Percentiles rank a stretch among this genome's conserved stretches.
phyloP scores from a whole-genome alignment of 2,329 filamentous ascomycete species.

The Alternaria sp. region DNA sequence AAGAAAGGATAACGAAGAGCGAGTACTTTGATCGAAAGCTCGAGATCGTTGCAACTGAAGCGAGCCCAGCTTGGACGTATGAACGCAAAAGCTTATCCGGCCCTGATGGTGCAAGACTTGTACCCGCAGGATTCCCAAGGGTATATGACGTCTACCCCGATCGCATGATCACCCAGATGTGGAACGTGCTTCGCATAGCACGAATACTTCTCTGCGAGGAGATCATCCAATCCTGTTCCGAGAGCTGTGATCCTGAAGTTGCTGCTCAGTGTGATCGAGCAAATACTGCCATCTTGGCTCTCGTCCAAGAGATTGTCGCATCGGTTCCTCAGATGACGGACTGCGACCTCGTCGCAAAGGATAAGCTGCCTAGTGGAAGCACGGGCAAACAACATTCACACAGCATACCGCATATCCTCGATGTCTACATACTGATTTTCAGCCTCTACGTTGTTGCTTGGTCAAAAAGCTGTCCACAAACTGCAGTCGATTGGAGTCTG shows the following conservation, averaged over 20 bases:
- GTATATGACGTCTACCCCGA: slow-evolving; percentile 39
- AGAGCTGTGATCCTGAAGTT: background rate
- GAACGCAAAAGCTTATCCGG: slow-evolving; percentile 9
- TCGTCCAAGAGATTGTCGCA: slow-evolving; percentile 41
- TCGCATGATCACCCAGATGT: slow-evolving; percentile 37
- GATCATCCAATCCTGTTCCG: slow-evolving; percentile 16
- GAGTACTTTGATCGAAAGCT: slow-evolving; percentile 33
- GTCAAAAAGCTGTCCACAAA: slow-evolving; percentile 7
- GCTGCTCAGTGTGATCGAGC: slow-evolving; percentile 6
- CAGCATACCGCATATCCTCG: slow-evolving; percentile 19
- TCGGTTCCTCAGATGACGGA: slow-evolving; percentile 41
- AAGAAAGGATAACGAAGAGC: slow-evolving; percentile 22
- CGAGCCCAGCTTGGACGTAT: slow-evolving; percentile 20
- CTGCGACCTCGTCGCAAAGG: slow-evolving; percentile 23
- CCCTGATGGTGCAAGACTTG: background rate
- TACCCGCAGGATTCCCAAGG: slow-evolving; percentile 13
- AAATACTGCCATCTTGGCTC: slow-evolving; percentile 20
- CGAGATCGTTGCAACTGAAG: slow-evolving; percentile 26
- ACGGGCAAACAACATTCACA: slow-evolving; percentile 12
- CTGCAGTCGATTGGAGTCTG: slow-evolving; percentile 3
- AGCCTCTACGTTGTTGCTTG: slow-evolving; percentile 22
- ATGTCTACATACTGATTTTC: slow-evolving; percentile 25
- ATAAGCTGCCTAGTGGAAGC: slow-evolving; percentile 17
- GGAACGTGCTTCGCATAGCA: slow-evolving; percentile 40
- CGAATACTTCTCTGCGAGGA: slow-evolving; percentile 42